Conservation (phyloP, 2,329 filamentous ascomycete genomes). For the Samsoniella hepiali region DNA sequence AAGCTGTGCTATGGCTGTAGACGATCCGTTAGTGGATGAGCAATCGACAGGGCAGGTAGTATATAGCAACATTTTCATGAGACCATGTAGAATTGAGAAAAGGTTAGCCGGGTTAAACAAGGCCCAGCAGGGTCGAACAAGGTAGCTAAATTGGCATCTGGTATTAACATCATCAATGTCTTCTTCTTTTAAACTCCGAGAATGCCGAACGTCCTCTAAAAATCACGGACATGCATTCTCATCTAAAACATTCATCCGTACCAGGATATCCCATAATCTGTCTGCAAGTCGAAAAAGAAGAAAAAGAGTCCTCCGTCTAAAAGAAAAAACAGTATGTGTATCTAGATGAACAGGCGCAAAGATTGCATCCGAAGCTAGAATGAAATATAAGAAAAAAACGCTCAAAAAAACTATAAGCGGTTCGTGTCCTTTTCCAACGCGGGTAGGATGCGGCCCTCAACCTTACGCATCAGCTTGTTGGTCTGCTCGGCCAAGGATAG, state of each 20-base stretch:
- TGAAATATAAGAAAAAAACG: background rate
- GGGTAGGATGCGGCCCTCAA: slow-evolving; percentile 62
- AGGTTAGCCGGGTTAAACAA: background rate
- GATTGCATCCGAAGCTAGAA: too few species aligned
- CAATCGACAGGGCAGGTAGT: background rate
- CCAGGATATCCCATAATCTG: slow-evolving; percentile 12
- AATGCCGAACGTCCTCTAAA: slow-evolving; percentile 4
- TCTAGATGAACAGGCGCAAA: background rate
- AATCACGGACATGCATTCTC: background rate
- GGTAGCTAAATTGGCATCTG: background rate
- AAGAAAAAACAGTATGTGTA: slow-evolving; percentile 8
- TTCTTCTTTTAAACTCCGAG: slow-evolving; percentile 14
- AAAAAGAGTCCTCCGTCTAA: slow-evolving; percentile 2
- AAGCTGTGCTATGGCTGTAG: slow-evolving; percentile 72
- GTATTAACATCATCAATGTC: background rate
- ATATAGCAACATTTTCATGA: background rate
- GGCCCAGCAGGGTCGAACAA: background rate
- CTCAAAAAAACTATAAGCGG: slow-evolving; percentile 11
- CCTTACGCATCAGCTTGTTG: slow-evolving; percentile 80
- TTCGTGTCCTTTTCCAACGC: slow-evolving; percentile 31
- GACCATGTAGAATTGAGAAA: background rate
- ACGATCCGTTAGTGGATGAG: slow-evolving; percentile 56
- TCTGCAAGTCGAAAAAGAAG: slow-evolving; percentile 15
- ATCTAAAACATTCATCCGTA: slow-evolving; percentile 5
- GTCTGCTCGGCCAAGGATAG: slow-evolving; percentile 94